Evolutionary conservation across 2,329 filamentous ascomycete species (phyloP), one percentile per base, ranked within the genome.

Genomic region (Acrodontium crateriforme): DNA sequence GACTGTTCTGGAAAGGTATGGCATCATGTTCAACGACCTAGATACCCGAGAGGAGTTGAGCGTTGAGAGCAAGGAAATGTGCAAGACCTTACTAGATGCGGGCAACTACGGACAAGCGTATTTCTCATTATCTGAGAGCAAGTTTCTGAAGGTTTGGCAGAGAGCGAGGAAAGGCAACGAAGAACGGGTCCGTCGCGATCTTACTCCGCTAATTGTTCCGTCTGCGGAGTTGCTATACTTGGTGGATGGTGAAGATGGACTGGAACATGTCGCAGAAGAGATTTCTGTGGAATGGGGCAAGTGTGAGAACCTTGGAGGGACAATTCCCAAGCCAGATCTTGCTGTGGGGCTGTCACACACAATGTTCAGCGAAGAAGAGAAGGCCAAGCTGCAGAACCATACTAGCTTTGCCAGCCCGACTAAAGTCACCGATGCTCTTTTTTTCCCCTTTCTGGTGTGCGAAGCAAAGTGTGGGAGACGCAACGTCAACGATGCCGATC

Each of bases 401-500:
- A 17, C 25, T 11, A 30, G 17, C 18, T 16, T 29, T 20, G 15
- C 22, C 8, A 29, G 18, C 24, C 31, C 36, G 6, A 32, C 25
- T 13, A 20, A 29, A 16, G 31, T 37, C 14, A 31, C 28, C 6
- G 30, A 33, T 10, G 18, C 20, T 7, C 29, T 39, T 22, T 36
- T 29, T 18, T 39, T 34, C 28, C 31, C 35, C 14, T 39, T 37
- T 24, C 30, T 39, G 6, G 16, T 39, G 11, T 39, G 31, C 22
- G 29, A 39, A 24, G 29, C 20, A 12, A 41, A 39, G 25, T 18
- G 22, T 17, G 27, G 34, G 13, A 29, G 37, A 13, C 29, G 13
- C 13, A 18, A 16, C 4, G 25, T 40, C 9, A 28, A 33, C 24
- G 28, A 33, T 11, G 36, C 34, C 16, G 36, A 41, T 19, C 30